Percentiles rank a stretch among this genome's conserved stretches.
These are phyloP conservation scores for Quercus rubra DNA, from an alignment of 306 rosid genomes.

Conservation along the genomic window DNA sequence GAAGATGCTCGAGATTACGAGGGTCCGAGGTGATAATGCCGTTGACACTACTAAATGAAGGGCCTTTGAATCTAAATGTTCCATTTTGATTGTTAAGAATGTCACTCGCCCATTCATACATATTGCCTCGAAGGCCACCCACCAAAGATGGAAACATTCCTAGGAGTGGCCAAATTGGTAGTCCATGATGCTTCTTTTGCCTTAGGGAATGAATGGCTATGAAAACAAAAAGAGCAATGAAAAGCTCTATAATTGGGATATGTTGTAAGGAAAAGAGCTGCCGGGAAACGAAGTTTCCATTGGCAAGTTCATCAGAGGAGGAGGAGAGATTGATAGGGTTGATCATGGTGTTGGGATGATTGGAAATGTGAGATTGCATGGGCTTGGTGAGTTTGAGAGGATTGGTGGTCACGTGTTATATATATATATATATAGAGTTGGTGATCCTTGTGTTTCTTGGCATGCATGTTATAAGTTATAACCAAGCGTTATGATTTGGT, in stretches of 20 bases:
- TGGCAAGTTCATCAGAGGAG: background rate
- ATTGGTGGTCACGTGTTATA: slow-evolving; percentile 23
- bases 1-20: slow-evolving; percentile 76
- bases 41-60: slow-evolving; percentile 61
- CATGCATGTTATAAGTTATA: slow-evolving; percentile 33
- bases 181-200: slow-evolving; percentile 52
- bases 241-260: slow-evolving; percentile 53
- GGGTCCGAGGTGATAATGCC: slow-evolving; percentile 74
- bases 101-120: slow-evolving; percentile 68
- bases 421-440: background rate
- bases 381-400: slow-evolving; percentile 7
- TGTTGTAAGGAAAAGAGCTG: slow-evolving; percentile 25
- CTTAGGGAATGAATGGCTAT: slow-evolving; percentile 57
- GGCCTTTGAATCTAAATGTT: slow-evolving; percentile 67
- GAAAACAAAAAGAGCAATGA: slow-evolving; percentile 47
- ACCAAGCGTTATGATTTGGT: slow-evolving; percentile 47
- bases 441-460: slow-evolving; percentile 36
- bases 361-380: slow-evolving; percentile 28
- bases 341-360: slow-evolving; percentile 40
- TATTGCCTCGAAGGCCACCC: slow-evolving; percentile 30
- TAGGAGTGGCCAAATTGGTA: slow-evolving; percentile 68
- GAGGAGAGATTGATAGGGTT: slow-evolving; percentile 27
- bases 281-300: background rate
- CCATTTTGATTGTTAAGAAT: slow-evolving; percentile 46
- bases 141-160: slow-evolving; percentile 87